Evolutionary conservation across 768 basidiomycete genomes (phyloP).

Genomic region (Boletus tylopilopsis): DNA sequence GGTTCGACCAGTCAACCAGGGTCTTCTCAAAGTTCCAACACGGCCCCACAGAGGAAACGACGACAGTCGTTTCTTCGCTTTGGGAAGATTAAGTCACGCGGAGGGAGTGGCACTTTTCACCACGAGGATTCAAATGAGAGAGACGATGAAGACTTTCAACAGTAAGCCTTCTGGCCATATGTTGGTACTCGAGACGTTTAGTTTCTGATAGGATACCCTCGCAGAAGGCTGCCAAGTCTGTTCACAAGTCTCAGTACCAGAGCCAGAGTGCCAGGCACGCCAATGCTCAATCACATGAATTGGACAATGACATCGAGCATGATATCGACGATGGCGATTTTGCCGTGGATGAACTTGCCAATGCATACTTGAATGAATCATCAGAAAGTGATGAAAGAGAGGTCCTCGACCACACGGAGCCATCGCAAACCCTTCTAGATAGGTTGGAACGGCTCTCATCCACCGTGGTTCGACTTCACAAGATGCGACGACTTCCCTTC

Average conservation of each 20-base stretch:
- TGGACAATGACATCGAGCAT: slow-evolving; percentile 2
- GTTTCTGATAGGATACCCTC: slow-evolving; percentile 1
- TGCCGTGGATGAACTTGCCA: not conserved
- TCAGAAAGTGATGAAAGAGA: slow-evolving; percentile 16
- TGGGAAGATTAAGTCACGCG: slow-evolving; percentile 7
- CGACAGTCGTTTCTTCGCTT: slow-evolving; percentile 14
- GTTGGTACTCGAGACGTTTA: slow-evolving; percentile 1
- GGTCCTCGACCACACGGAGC: slow-evolving; percentile 9
- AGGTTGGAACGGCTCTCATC: slow-evolving; percentile 34
- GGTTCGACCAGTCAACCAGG: slow-evolving; percentile 7
- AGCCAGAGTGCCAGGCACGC: slow-evolving; percentile 11
- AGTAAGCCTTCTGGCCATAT: slow-evolving; percentile 3
- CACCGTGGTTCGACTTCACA: slow-evolving; percentile 35
- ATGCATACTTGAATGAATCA: not conserved
- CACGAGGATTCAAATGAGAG: not conserved
- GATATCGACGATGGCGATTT: slow-evolving; percentile 4
- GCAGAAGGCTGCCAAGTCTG: slow-evolving; percentile 13
- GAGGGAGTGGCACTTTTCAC: not conserved
- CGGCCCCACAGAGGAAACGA: not conserved
- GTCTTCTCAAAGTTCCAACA: not conserved
- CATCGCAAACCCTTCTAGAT: slow-evolving; percentile 34
- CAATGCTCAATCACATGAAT: not conserved
- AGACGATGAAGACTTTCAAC: slow-evolving; percentile 1
- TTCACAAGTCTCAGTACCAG: slow-evolving; percentile 11
- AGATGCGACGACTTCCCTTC: slow-evolving; percentile 48